phyloP scores from a whole-genome alignment of 2,329 filamentous ascomycete species.

The Ceratocystis colombiana region DNA sequence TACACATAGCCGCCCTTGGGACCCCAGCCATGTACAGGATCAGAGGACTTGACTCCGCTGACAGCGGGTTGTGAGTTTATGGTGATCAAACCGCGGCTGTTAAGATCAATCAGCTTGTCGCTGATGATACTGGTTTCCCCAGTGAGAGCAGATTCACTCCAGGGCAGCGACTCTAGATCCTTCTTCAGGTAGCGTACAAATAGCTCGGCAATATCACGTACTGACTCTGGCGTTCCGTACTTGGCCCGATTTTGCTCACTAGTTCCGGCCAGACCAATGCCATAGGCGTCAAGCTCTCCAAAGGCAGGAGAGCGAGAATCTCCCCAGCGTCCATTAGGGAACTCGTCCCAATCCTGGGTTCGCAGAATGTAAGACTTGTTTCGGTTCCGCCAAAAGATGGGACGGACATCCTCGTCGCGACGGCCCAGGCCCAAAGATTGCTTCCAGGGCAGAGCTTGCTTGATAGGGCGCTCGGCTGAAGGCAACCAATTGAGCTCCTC shows the following conservation, averaged over 20 bases:
- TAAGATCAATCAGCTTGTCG: constrained; percentile 66
- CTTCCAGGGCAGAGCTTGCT: constrained; percentile 91
- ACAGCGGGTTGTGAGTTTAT: constrained; percentile 97
- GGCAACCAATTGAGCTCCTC: constrained; percentile 81
- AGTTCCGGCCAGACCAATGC: constrained; percentile 83
- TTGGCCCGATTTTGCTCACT: constrained; percentile 93
- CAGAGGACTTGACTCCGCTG: constrained; percentile 76
- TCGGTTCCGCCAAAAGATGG: constrained; percentile 97
- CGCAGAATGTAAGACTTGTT: constrained; percentile 92
- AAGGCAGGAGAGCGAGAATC: constrained; percentile 94
- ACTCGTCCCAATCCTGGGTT: constrained; percentile 98
- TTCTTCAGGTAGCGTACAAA: constrained; percentile 80
- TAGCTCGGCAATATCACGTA: constrained; percentile 70
- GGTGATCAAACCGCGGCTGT: constrained; percentile 76
- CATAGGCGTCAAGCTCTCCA: constrained; percentile 88
- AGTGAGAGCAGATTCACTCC: constrained; percentile 85
- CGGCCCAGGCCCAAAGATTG: constrained; percentile 83
- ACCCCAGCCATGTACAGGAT: constrained; percentile 87
- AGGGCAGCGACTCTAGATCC: constrained; percentile 72
- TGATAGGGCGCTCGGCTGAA: constrained; percentile 63
- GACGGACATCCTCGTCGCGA: constrained; percentile 87
- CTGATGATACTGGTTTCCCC: constrained; percentile 72
- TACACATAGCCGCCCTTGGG: constrained; percentile 93
- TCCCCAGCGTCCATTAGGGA: constrained; percentile 97
- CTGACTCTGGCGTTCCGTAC: constrained; percentile 74